These are phyloP conservation scores for Diplodia intermedia DNA, from an alignment of 2,329 filamentous ascomycete genomes.

Conservation along the genomic window DNA sequence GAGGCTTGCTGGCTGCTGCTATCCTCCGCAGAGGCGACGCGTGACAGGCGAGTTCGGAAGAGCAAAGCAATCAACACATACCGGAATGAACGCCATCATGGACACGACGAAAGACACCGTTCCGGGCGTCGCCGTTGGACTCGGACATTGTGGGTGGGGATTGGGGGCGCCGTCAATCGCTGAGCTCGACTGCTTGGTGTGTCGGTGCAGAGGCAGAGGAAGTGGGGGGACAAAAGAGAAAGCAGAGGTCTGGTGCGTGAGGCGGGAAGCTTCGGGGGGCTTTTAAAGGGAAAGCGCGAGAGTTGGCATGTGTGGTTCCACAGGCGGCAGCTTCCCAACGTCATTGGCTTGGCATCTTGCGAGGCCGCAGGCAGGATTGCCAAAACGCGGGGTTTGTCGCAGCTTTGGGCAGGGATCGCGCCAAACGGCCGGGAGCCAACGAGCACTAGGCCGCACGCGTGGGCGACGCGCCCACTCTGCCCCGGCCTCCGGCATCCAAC, in stretches of 20 bases:
- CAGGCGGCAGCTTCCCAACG: constrained; percentile 16
- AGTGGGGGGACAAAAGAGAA: neutral
- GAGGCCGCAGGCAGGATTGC: neutral
- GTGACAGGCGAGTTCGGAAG: neutral
- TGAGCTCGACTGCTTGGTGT: neutral
- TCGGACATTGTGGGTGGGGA: constrained; percentile 27
- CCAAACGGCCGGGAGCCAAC: constrained; percentile 2
- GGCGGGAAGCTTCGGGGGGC: neutral
- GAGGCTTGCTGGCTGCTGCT: neutral
- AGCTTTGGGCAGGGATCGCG: constrained; percentile 19
- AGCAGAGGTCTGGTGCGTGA: neutral
- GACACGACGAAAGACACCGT: constrained; percentile 23
- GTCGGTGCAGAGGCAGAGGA: neutral
- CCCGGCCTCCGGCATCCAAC: neutral
- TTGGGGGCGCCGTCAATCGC: neutral
- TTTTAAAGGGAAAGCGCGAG: constrained; percentile 12
- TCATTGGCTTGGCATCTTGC: constrained; percentile 13
- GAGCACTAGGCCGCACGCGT: constrained; percentile 10
- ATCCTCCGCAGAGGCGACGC: neutral
- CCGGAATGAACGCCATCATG: constrained; percentile 32
- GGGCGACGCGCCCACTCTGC: too few relatives aligned
- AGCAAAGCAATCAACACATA: constrained; percentile 3
- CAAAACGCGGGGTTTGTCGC: constrained; percentile 25
- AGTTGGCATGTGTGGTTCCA: constrained; percentile 14
- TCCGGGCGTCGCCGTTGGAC: constrained; percentile 28